Conservation (phyloP, 441 rosid species). For the Hura crepitans region DNA sequence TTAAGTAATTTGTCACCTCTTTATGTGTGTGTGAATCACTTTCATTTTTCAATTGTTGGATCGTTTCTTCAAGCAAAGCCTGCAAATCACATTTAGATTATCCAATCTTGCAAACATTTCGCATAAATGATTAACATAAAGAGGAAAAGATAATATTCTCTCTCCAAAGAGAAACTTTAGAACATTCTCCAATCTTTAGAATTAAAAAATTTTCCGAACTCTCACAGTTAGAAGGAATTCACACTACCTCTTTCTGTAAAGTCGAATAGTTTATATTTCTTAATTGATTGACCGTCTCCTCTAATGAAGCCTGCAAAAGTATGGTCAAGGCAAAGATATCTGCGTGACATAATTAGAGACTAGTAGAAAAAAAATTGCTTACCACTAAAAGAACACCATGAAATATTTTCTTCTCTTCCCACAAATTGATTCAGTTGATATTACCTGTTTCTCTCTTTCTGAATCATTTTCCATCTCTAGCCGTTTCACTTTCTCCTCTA, state of each 20-base stretch:
- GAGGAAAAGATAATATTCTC: not conserved
- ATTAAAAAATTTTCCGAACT: not conserved
- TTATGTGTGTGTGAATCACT: conserved; percentile 24
- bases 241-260: conserved; percentile 31
- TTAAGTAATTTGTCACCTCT: conserved; percentile 30
- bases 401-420: not conserved
- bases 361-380: not conserved
- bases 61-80: conserved; percentile 39
- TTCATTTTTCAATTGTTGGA: conserved; percentile 30
- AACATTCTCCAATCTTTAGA: not conserved
- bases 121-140: not conserved
- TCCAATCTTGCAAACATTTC: not conserved
- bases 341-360: not conserved
- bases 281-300: conserved; percentile 32
- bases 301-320: conserved; percentile 38
- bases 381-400: not conserved
- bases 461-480: conserved; percentile 43
- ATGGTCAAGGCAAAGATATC: conserved; percentile 15
- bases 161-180: too few species aligned
- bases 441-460: conserved; percentile 50
- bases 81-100: conserved; percentile 20
- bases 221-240: not conserved
- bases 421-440: not conserved
- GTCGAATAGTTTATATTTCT: conserved; percentile 20
- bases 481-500: conserved; percentile 46